phyloP scores from a whole-genome alignment of 106 monocot species.

The Chionographis japonica region DNA sequence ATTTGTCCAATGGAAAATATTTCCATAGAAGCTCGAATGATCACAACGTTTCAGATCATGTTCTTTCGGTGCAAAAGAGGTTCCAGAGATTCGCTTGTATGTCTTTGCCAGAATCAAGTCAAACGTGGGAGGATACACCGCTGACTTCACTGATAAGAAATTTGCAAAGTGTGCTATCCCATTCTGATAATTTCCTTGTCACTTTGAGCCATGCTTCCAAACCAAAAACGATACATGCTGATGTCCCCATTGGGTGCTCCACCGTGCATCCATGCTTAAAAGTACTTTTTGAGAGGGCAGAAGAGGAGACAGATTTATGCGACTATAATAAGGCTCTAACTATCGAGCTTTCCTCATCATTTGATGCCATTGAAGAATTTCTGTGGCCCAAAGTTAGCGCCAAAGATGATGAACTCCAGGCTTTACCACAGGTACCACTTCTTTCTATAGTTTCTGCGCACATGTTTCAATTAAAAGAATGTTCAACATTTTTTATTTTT shows the following conservation, averaged over 20 bases:
- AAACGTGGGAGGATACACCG: not conserved
- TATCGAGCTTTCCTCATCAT: constrained; percentile 25
- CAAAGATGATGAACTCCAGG: not conserved
- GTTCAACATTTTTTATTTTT: too few relatives aligned
- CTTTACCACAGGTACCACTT: not conserved
- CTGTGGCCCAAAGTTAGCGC: constrained; percentile 17
- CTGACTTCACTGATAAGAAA: constrained; percentile 11
- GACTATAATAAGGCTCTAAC: constrained; percentile 3
- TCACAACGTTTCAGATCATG: too few relatives aligned
- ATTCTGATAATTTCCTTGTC: constrained; percentile 22
- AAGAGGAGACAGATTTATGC: constrained; percentile 5
- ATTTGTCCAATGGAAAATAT: constrained; percentile 26
- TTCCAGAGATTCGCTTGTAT: constrained; percentile 14
- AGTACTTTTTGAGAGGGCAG: constrained; percentile 17
- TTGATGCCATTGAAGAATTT: constrained; percentile 19
- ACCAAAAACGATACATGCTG: not conserved
- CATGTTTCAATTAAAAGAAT: too few relatives aligned
- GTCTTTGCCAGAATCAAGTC: not conserved
- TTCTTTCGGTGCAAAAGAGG: constrained; percentile 10
- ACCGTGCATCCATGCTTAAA: constrained; percentile 22
- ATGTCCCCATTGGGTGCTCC: constrained; percentile 10
- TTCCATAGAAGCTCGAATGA: not conserved
- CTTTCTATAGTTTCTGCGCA: not conserved
- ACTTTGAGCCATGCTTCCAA: constrained; percentile 11
- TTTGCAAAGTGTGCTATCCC: constrained; percentile 21